Base-by-base conservation (phyloP, 768 basidiomycete genomes). In the Psilocybe sp. region DNA sequence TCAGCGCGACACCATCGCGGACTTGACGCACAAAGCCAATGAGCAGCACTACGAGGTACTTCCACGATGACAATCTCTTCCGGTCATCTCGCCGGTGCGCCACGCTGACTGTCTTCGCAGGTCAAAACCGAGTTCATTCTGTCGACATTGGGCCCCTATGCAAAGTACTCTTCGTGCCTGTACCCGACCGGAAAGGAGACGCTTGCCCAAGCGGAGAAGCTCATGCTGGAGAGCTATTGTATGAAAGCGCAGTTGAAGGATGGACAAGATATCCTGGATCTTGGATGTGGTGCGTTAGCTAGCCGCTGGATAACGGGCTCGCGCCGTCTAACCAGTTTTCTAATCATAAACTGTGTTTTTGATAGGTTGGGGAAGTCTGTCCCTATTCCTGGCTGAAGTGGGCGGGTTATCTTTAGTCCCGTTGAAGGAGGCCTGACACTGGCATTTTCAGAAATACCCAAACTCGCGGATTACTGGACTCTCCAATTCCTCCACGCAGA, bases 11-110 rank as follows among this genome's bases (percentile, higher is more conserved):
- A 74, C 70, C 23, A 86, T 87, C 51, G 84, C 85, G 3, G 82
- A 80, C 51, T 72, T 78, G 10, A 77, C 84, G 1, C 75, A 80
- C 35, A 84, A 83, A 59, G 86, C 85, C 15, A 88, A 89, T 54
- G 81, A 87, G 59, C 86, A 87, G 62, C 85, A 88, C 58, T 88
- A 88, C 63, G 85, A 88, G 70, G 85, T 84, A 49, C 56, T 64
- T 63, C 11, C 23, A 34, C 5, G n/a, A n/a, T 33, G 13, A 16
- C 32, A 19, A 48, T 20, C 42, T 44, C 37, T 31, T 39, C 1
- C 18, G 18, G 31, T 36, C 11, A 28, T n/a, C 37, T 2, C 37
- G 23, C 36, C 46, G 40, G 36, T 33, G 47, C 40, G 34, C 42
- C 34, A 42, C 31, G 39, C 7, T 31, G 45, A 16, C 40, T 16